Evolutionary conservation across 108 stramenopile genomes (phyloP), one percentile per base, ranked within the genome.

Genomic region (Cyclotella cryptica): DNA sequence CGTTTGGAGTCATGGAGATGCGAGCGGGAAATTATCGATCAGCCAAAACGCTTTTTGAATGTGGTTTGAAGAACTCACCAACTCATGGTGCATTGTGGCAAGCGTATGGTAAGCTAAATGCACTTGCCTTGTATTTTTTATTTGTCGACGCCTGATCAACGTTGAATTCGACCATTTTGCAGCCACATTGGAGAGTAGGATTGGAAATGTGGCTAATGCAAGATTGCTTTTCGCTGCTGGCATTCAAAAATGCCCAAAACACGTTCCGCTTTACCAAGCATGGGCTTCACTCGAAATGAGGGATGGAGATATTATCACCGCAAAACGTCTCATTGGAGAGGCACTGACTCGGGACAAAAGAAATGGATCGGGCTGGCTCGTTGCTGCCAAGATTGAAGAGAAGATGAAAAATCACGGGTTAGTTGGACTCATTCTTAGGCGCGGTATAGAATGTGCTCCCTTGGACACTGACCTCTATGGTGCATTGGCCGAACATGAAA

Each of bases 1-100:
- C 88, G 0, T 96, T 92, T 90, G 96, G 89, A n/a, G 89, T 93
- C 18, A 87, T 96, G 89, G 96, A 96, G 81, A 88, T 89, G 77
- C 69, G 80, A 60, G 89, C 88, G 19, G 96, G 96, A 19, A 88
- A 94, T 64, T 91, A 84, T 55, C 53, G 81, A 9, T 62, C 65
- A 9, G 96, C 96, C 6, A 81, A 87, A 60, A 84, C 81, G 14
- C 66, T 96, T 9, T 92, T 94, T 78, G 86, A 92, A 72, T 80
- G 84, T 53, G 96, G 92, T 18, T 85, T 96, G 53, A 92, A 86
- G 65, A 86, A 78, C 64, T 77, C 72, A 17, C 94, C 91, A 11
- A 79, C 44, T 10, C 89, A 93, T 70, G 94, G 91, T 47, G 88
- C 92, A 18, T 80, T 96, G 19, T 96, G 94, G 94, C 88, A 89